Base-by-base conservation (phyloP, 1,284 basidiomycete genomes). In the Moesziomyces sp. region DNA sequence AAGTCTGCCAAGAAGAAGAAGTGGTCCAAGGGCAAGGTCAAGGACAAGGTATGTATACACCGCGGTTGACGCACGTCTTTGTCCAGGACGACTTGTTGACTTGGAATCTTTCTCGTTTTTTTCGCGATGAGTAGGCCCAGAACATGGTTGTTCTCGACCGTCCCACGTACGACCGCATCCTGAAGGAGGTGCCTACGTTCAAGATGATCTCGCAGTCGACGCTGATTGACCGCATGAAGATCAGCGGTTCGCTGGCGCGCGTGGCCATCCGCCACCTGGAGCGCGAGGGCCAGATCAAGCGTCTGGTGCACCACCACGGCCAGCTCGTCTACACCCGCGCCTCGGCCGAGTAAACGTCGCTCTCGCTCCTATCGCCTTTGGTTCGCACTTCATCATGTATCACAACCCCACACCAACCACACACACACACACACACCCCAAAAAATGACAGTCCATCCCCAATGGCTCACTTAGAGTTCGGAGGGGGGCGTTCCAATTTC, bases 11-110 rank as follows among this genome's bases (percentile, higher is more conserved):
- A 97, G 90, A 98, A 98, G 90, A 98, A 98, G 92, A 98, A 98
- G 90, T 98, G 95, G 95, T 97, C 94, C 80, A 98, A 98, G 90
- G 95, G 95, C 86, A 97, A 97, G 88, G 94, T 97, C 86, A 97
- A 97, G 91, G 94, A 97, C 88, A 97, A 97, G 91, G 93, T 76
- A 54, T 42, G 76, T 67, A 28, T 60, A 5, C 23, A 7, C 14
- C 30, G 9, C 7, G 9, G 11, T 35, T 16, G 35, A 6, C 5
- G n/a, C 1, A n/a, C 43, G 5, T 1, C 1, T 52, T 42, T 26
- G 3, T 5, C 35, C n/a, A 46, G 8, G 13, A 26, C 21, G 19
- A 35, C 44, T 28, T 3, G 35, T 13, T 23, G 18, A 24, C 21
- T 21, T 53, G 8, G 2, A 21, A 23, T 19, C 14, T 16, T 34